These are phyloP conservation scores for Aspergillus conjunctus DNA, from an alignment of 495 filamentous ascomycete species.

Conservation along the genomic window DNA sequence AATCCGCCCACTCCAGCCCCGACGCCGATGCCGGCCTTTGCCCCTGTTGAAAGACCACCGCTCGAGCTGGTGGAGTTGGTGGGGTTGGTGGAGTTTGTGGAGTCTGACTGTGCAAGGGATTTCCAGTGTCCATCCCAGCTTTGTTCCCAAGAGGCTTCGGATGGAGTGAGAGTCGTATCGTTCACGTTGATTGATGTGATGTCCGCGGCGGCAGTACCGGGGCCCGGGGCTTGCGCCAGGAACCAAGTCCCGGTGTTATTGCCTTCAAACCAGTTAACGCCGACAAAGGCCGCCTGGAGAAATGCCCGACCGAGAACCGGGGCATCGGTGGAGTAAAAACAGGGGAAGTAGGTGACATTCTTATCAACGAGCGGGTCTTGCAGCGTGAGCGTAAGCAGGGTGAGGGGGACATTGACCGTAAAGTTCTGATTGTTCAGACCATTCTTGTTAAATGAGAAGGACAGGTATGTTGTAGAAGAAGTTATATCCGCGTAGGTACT, in stretches of 20 bases:
- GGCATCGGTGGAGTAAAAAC: constrained; percentile 32
- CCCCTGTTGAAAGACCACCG: constrained; percentile 6
- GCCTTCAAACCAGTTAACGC: constrained; percentile 33
- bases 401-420: constrained; percentile 56
- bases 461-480: constrained; percentile 50
- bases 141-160: constrained; percentile 11
- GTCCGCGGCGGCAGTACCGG: not conserved
- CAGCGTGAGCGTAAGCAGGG: constrained; percentile 54
- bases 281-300: constrained; percentile 59
- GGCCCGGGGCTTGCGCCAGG: constrained; percentile 20
- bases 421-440: constrained; percentile 35
- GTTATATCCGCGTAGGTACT: constrained; percentile 46
- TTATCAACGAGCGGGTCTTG: constrained; percentile 46
- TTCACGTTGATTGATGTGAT: constrained; percentile 6
- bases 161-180: not conserved
- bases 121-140: constrained; percentile 17
- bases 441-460: constrained; percentile 49
- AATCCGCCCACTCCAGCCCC: constrained; percentile 14
- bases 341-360: constrained; percentile 56
- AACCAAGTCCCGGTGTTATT: constrained; percentile 20
- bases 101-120: not conserved
- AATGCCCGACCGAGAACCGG: constrained; percentile 57
- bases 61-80: not conserved
- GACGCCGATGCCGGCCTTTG: constrained; percentile 18
- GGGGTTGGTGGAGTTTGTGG: not conserved